Evolutionary conservation across 768 basidiomycete genomes (phyloP), one percentile per base, ranked within the genome.

Genomic region (Hygrocybe coccinea): DNA sequence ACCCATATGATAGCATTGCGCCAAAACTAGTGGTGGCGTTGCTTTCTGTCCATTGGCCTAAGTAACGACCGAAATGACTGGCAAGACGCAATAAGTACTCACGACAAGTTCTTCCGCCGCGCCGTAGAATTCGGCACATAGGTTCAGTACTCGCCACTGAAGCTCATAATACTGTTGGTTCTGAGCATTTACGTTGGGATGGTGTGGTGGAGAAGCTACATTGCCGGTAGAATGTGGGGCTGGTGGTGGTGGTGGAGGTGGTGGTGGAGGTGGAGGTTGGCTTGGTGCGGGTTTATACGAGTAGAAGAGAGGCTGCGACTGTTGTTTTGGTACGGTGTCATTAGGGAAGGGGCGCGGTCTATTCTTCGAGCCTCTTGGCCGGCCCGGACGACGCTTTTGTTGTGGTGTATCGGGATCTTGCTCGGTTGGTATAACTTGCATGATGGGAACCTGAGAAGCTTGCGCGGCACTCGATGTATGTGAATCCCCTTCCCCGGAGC

Each of bases 71-170:
- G 29, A 24, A 25, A 29, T 4, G 19, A 14, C 17, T 11, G 14
- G 12, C 21, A 52, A 12, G 19, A 35, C 50, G 25, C 17, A 41
- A n/a, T 25, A 25, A 34, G 35, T 59, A 81, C 86, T 69, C 69
- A 91, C 89, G 56, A 91, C 79, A 45, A 91, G 79, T 68, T 91
- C 89, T 68, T 90, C 89, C 15, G 89, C 89, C 5, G 89, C 89
- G 24, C 83, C 85, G 70, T 91, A 91, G 66, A 91, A 91, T 66
- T 91, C 89, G 1, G 87, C 84, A 68, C 89, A 91, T 38, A 91
- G 73, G 63, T 89, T 89, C 55, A 91, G 68, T 38, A 89, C 82
- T 52, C 87, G 82, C 89, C 89, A 91, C 66, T 91, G 89, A 64
- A 91, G 91, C 65, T 91, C 87, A 68, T 88, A 89, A 67, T 88